These are phyloP conservation scores for Wickerhamiella siamensis DNA, from an alignment of 805 yeast genomes.

Conservation along the genomic window DNA sequence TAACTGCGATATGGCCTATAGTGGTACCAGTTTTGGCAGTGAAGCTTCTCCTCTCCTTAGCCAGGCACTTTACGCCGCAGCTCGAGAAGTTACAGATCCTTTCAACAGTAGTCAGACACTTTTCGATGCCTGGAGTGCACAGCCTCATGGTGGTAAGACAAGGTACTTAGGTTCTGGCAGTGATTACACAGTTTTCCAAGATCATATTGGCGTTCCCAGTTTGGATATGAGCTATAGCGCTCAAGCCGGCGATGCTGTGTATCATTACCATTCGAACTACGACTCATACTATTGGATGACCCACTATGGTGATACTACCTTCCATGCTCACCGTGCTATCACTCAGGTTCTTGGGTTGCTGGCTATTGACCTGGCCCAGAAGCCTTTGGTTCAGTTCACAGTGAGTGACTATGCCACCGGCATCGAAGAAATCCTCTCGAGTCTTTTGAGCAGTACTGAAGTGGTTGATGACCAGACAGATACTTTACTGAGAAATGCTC, in stretches of 20 bases:
- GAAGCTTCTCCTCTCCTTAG: conserved; percentile 48
- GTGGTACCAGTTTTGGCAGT: conserved; percentile 39
- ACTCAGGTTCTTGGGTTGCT: conserved; percentile 40
- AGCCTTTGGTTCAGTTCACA: conserved; percentile 32
- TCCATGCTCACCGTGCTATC: conserved; percentile 41
- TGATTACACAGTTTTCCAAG: conserved; percentile 39
- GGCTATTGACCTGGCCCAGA: conserved; percentile 35
- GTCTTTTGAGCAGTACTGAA: conserved; percentile 22
- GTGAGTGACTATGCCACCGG: conserved; percentile 29
- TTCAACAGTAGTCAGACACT: conserved; percentile 19
- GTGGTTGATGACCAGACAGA: conserved; percentile 11
- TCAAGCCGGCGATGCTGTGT: conserved; percentile 38
- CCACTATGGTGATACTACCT: conserved; percentile 46
- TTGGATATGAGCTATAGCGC: conserved; percentile 43
- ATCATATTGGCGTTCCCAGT: conserved; percentile 30
- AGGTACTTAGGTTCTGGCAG: conserved; percentile 52
- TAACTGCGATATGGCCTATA: conserved; percentile 51
- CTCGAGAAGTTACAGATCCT: conserved; percentile 38
- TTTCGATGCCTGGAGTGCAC: conserved; percentile 25
- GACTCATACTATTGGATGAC: conserved; percentile 64
- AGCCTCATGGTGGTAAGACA: conserved; percentile 25
- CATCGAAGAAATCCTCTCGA: conserved; percentile 26
- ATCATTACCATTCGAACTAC: conserved; percentile 65
- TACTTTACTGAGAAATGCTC: conserved; percentile 12
- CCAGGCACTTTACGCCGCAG: conserved; percentile 31